phyloP scores from a whole-genome alignment of 164 flowering plant species.

The Aristolochia californica region DNA sequence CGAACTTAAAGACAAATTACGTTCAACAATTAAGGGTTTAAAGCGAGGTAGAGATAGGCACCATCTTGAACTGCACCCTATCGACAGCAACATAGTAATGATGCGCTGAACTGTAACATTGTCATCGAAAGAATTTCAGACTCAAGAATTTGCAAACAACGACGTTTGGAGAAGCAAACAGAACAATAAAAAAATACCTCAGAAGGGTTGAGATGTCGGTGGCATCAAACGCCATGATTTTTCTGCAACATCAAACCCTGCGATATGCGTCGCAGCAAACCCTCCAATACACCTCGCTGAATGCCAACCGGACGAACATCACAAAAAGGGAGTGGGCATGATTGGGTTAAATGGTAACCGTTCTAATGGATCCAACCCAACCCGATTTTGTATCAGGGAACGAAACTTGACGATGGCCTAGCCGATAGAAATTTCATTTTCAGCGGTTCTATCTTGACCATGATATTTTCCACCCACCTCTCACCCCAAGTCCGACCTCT shows the following conservation, averaged over 20 bases:
- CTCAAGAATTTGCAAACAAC: not conserved
- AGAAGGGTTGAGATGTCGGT: conserved; percentile 14
- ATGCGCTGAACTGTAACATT: conserved; percentile 43
- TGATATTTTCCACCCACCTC: no score
- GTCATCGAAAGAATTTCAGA: not conserved
- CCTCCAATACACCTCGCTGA: no score
- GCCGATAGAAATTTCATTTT: no score
- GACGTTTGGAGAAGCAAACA: not conserved
- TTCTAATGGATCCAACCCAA: no score
- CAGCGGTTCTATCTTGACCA: no score
- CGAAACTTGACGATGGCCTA: no score
- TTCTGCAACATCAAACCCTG: not conserved
- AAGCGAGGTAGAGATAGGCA: conserved; percentile 4
- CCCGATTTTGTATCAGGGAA: no score
- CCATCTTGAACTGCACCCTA: conserved; percentile 80
- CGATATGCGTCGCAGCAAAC: no score
- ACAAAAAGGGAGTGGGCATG: no score
- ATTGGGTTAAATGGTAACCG: no score
- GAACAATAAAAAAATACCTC: conserved; percentile 12
- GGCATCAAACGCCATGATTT: conserved; percentile 18
- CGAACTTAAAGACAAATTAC: not conserved
- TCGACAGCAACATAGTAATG: conserved; percentile 94
- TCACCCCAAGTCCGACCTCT: no score
- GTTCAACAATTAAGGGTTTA: not conserved
- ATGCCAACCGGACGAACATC: no score